Base-by-base conservation (phyloP, 2,329 filamentous ascomycete species). In the Xylariaceae sp. region DNA sequence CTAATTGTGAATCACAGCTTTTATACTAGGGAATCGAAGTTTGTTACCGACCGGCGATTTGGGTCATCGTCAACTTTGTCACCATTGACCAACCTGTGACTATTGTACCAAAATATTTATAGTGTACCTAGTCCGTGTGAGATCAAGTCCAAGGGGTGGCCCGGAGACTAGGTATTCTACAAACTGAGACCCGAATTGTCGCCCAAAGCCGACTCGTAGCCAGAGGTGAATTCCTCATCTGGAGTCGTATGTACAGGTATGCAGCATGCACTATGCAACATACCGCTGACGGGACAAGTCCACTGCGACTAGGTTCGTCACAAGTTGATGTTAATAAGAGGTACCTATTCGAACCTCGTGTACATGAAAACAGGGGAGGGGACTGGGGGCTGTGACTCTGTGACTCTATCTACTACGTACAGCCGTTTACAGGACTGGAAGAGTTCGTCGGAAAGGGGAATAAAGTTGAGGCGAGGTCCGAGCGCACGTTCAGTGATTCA, bases 111-210 rank as follows among this genome's bases (percentile, higher is more conserved):
- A n/a, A n/a, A n/a, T 34, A 34, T 34, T 15, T 5, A 34, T 9
- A 34, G 13, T 6, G 8, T n/a, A n/a, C n/a, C n/a, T n/a, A 34
- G 30, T 34, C 13, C 30, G 30, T 3, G 30, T 9, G 13, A 34
- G 30, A 10, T 51, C 13, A 15, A 49, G 42, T 32, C 12, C 30
- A 32, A 15, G 49, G 51, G 49, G 13, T 34, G 3, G 12, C 9
- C 3, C 5, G 13, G 30, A 54, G 54, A 53, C 60, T 53, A 61
- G 63, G 8, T 26, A 67, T 74, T 74, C 70, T 67, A 53, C 72
- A 65, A 65, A 63, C 69, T 74, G 72, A 74, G 68, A 74, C 72
- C 69, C 57, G 60, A 62, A 58, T 68, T 66, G 62, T 65, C 63
- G 67, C 67, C 67, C 73, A 26, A 26, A 26, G 26, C 8, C 71